Percentiles rank a stretch among this genome's conserved stretches.
phyloP scores from a whole-genome alignment of 257 asterid species.

The Galeopsis tetrahit region DNA sequence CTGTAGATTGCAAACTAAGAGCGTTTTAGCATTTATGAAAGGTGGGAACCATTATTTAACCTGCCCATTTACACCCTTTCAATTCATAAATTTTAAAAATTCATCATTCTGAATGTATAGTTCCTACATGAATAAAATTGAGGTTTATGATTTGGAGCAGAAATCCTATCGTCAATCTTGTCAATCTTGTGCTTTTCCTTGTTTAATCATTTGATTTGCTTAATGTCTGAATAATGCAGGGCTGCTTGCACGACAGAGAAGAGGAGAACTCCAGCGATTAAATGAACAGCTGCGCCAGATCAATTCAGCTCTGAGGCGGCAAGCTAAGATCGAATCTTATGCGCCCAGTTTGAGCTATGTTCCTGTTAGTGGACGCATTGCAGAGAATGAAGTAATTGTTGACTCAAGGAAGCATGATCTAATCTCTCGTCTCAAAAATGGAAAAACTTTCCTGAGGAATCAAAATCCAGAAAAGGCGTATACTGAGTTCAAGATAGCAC shows the following conservation, averaged over 20 bases:
- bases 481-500: constrained; percentile 81
- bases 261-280: constrained; percentile 77
- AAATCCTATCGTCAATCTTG: neutral
- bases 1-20: neutral
- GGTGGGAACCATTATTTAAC: neutral
- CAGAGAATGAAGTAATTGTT: constrained; percentile 83
- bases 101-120: neutral
- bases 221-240: constrained; percentile 48
- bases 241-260: constrained; percentile 92
- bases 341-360: constrained; percentile 96
- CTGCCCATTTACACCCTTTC: neutral
- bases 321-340: constrained; percentile 96
- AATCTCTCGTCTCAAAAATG: constrained; percentile 73
- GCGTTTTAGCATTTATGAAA: neutral
- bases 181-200: neutral
- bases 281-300: constrained; percentile 97
- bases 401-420: constrained; percentile 86
- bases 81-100: neutral
- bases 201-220: constrained; percentile 5
- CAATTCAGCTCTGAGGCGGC: constrained; percentile 89
- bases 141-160: neutral
- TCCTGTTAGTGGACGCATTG: constrained; percentile 75
- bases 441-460: constrained; percentile 80
- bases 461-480: constrained; percentile 86
- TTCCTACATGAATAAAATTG: neutral